Evolutionary conservation across 192 early-diverging fungal species (phyloP), one percentile per base, ranked within the genome.

Genomic region (Diversispora epigaea): DNA sequence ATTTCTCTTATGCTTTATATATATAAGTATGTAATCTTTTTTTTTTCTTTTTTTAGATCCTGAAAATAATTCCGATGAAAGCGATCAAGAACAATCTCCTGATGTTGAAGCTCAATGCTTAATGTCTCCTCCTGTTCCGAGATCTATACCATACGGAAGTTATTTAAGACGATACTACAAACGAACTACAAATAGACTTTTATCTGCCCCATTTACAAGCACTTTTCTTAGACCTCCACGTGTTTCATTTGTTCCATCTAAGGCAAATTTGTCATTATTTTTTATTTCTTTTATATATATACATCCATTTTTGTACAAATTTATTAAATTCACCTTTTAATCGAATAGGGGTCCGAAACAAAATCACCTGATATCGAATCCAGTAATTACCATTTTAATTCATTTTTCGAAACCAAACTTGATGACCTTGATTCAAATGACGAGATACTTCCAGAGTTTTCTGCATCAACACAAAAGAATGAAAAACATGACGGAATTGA

Each of bases 91-190:
- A 49, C 68, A 11, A 25, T 69, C 49, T 11, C 47, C 49, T 39
- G 47, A 21, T 62, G 9, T 3, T 47, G 73, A 54, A 66, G 6
- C 19, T 7, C 46, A 54, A 11, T 39, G 65, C 41, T 57, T 43
- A 40, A 45, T 32, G n/a, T 69, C 66, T 39, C 50, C 74, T 11
- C 68, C 80, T 14, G 61, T 74, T 21, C 77, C 82, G 46, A 76
- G 79, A 65, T 87, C 87, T 19, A 89, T 89, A 71, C 86, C 88
- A 4, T 89, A 89, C 67, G 83, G 86, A 32, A 80, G 78, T 21
- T 89, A 87, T 58, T 82, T 89, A 9, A 85, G 79, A 39, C 58
- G 86, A n/a, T 87, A 83, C 25, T 32, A 32, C 67, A 58, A 58
- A 22, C 76, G 86, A 12, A 71, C 79, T 12, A 64, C 81, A 21